phyloP scores from a whole-genome alignment of 2,329 filamentous ascomycete species.

The Aspergillus ochraceoroseus region DNA sequence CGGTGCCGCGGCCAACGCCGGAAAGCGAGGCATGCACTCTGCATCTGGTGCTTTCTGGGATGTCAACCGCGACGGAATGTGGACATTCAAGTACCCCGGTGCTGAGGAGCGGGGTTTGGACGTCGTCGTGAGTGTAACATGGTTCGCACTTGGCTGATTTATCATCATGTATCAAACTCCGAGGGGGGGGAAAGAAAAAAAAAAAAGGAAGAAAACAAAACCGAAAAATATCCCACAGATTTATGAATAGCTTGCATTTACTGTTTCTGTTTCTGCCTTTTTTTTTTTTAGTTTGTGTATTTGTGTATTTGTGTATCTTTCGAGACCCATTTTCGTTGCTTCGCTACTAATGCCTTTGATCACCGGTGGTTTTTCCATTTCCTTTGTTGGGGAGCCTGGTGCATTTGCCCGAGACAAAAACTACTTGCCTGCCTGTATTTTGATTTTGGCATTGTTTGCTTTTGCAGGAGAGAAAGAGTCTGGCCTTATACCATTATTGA shows the following conservation, averaged over 20 bases:
- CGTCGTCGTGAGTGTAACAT: slow-evolving; percentile 48
- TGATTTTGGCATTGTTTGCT: neutral
- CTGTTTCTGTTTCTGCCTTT: too few species aligned
- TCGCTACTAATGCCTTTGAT: slow-evolving; percentile 1
- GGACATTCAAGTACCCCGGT: slow-evolving; percentile 49
- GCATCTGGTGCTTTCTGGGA: slow-evolving; percentile 50
- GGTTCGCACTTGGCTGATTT: slow-evolving; percentile 40
- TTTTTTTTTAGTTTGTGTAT: neutral
- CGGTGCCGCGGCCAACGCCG: slow-evolving; percentile 59
- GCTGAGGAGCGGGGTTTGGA: slow-evolving; percentile 47
- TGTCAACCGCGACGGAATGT: slow-evolving; percentile 51
- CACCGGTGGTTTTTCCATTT: neutral
- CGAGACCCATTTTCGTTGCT: neutral
- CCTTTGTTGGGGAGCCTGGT: slow-evolving; percentile 4
- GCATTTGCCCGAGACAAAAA: slow-evolving; percentile 2
- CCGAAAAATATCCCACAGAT: too few species aligned
- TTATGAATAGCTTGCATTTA: too few species aligned
- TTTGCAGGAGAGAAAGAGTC: neutral
- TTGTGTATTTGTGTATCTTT: neutral
- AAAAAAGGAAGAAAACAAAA: slow-evolving; percentile 3
- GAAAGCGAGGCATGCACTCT: slow-evolving; percentile 65
- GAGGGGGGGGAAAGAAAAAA: slow-evolving; percentile 5
- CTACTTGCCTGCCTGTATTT: too few species aligned
- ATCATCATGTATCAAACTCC: neutral
- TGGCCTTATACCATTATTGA: slow-evolving; percentile 1